Base-by-base conservation (phyloP, 1,284 basidiomycete species). In the Coniferiporia sulphurascens region DNA sequence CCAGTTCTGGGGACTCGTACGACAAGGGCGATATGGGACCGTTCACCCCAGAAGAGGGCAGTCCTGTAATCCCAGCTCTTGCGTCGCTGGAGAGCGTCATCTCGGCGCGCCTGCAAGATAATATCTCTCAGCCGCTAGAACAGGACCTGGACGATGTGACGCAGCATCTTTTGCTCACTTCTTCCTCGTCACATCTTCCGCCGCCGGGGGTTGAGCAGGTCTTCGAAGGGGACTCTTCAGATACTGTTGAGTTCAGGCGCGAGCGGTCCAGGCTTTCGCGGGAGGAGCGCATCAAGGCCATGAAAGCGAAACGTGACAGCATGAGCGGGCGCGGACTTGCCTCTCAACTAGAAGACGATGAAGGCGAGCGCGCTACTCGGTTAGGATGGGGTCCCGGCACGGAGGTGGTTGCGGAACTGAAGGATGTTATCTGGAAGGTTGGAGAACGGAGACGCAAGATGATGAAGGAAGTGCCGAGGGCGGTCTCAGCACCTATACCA, bases 361-460 rank as follows among this genome's bases (percentile, higher is more conserved):
- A 51, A 21, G 54, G 36, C 7, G 32, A 46, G 22, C 34, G 35
- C 8, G 56, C 27, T 5, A 51, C 48, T 15, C 51, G 51, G 13
- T 43, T 22, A 41, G 49, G 74, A 55, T 87, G 86, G 85, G 88
- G 86, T 0, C 89, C 87, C 9, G 82, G 84, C 10, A 85, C 83
- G 1, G 89, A 91, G 62, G 88, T 92, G 38, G 88, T 91, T 7
- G 84, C 89, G 67, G 89, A 91, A 72, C 73, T 92, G 64, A 89
- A 87, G 70, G 87, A 89, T 66, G 89, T 91, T 13, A 91, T 91
- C 34, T 89, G 86, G 84, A 86, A 89, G 67, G 89, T 92, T 5
- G 81, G 87, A 21, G 86, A 91, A 72, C 76, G 78, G 68, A 75
- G 84, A 67, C 72, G 86, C 63, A 78, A 76, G 70, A 76, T 86